Evolutionary conservation across 106 monocot species (phyloP).

Genomic region (Cymbidium sinense): DNA sequence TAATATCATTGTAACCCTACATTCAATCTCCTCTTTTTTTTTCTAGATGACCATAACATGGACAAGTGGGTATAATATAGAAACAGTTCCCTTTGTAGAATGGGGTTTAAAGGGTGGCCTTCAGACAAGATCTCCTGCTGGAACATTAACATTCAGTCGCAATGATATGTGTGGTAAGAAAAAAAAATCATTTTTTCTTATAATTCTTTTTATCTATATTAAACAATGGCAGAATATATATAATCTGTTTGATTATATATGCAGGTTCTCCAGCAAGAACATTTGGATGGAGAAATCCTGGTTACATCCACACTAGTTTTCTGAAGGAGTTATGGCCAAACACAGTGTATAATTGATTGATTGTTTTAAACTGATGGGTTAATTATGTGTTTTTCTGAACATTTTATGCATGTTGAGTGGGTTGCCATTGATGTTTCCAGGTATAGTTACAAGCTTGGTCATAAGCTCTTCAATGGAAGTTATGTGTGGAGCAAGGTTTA

Average conservation of each 20-base stretch:
- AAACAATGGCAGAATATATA: not conserved
- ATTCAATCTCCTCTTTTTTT: not conserved
- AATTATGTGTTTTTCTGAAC: not conserved
- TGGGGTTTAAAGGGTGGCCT: constrained; percentile 61
- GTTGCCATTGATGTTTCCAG: constrained; percentile 20
- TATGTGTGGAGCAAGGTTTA: constrained; percentile 68
- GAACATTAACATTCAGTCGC: constrained; percentile 78
- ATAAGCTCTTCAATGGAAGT: constrained; percentile 45
- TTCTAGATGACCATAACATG: constrained; percentile 91
- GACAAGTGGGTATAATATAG: constrained; percentile 87
- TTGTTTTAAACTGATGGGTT: not conserved
- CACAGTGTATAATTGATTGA: constrained; percentile 30
- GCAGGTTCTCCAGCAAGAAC: constrained; percentile 85
- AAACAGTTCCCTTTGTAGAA: constrained; percentile 91
- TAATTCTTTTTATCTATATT: not conserved
- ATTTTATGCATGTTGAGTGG: not conserved
- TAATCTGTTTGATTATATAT: not conserved
- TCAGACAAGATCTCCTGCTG: constrained; percentile 56
- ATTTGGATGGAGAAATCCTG: constrained; percentile 96
- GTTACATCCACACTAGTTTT: constrained; percentile 86
- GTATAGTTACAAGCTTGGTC: constrained; percentile 85
- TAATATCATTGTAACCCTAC: too few species aligned
- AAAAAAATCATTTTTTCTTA: not conserved
- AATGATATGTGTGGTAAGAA: constrained; percentile 77
- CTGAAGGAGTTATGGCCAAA: constrained; percentile 93